Base-by-base conservation (phyloP, 176 grass and related monocot genomes). In the Secale cereale region DNA sequence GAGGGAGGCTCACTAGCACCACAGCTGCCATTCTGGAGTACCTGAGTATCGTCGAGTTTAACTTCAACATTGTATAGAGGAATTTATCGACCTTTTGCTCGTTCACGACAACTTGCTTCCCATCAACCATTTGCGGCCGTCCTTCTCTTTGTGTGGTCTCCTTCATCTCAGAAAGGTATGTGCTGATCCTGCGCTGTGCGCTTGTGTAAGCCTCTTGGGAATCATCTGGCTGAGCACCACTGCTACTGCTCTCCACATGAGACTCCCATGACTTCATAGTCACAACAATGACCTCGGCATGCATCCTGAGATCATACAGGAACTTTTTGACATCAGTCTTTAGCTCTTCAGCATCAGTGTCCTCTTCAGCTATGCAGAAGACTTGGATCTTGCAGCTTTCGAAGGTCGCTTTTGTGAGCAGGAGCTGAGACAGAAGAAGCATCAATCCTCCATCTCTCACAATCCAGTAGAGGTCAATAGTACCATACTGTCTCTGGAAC, bases 371-470 rank as follows among this genome's bases (percentile, higher is more conserved):
- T 81, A 99, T 99, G 83, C 97, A 99, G 78, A 96, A 99, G 37
- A 99, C 91, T 86, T 96, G 97, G 45, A 99, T 99, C 81, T 99
- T 99, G 81, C 93, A 96, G 81, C 91, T 96, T 54, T 99, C 97
- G 40, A 99, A 96, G 29, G 86, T 96, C 57, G 88, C 91, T 87
- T 99, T 99, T 20, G 97, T 99, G n/a, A 99, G 88, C 8, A 99
- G 86, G 61, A 99, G 93, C 81, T 99, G 97, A 45, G 97, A 99
- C 43, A 99, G 77, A 65, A 99, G 89, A 48, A 99, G 90, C 97
- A 99, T 99, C 74, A 99, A 87, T 8, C 97, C 97, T 43, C 97
- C 97, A 81, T 99, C 97, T 86, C 85, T 94, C 63, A 96, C 97
- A 31, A 99, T 99, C 97, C 93, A 99, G 52, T 99, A 99, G 33